Percentiles rank a stretch among this genome's conserved stretches.
phyloP scores from a whole-genome alignment of 306 rosid genomes.

The Senna tora region DNA sequence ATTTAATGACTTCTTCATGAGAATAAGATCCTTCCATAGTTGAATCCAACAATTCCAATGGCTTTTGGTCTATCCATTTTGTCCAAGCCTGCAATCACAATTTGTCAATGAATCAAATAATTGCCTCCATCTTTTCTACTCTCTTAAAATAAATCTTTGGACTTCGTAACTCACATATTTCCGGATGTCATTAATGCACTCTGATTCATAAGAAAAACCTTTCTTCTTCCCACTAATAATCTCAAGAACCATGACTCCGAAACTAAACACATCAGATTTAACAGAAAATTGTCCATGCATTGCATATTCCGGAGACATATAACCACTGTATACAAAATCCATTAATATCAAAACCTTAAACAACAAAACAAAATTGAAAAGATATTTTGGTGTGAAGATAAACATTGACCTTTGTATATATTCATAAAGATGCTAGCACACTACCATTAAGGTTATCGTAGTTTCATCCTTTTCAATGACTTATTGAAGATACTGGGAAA shows the following conservation, averaged over 20 bases:
- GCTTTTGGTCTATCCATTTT: slow-evolving; percentile 43
- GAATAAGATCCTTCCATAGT: slow-evolving; percentile 35
- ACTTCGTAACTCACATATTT: slow-evolving; percentile 37
- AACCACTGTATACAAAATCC: slow-evolving; percentile 37
- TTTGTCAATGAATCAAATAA: not conserved
- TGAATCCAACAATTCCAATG: slow-evolving; percentile 46
- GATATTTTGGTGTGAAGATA: not conserved
- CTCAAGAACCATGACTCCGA: slow-evolving; percentile 46
- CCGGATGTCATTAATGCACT: slow-evolving; percentile 32
- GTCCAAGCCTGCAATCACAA: slow-evolving; percentile 47
- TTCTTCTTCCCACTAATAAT: slow-evolving; percentile 44
- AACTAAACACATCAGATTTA: slow-evolving; percentile 47
- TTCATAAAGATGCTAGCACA: not conserved
- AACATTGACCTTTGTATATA: not conserved
- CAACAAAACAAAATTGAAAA: not conserved
- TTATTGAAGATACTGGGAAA: not conserved
- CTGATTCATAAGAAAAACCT: slow-evolving; percentile 26
- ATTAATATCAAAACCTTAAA: not conserved
- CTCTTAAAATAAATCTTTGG: not conserved
- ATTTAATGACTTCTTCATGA: slow-evolving; percentile 45
- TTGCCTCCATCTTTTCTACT: not conserved
- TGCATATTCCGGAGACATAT: slow-evolving; percentile 51
- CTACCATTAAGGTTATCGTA: not conserved
- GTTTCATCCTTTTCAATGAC: not conserved
- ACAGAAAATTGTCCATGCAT: slow-evolving; percentile 47